Evolutionary conservation across 1,284 basidiomycete species (phyloP).

Genomic region (Malassezia equina): DNA sequence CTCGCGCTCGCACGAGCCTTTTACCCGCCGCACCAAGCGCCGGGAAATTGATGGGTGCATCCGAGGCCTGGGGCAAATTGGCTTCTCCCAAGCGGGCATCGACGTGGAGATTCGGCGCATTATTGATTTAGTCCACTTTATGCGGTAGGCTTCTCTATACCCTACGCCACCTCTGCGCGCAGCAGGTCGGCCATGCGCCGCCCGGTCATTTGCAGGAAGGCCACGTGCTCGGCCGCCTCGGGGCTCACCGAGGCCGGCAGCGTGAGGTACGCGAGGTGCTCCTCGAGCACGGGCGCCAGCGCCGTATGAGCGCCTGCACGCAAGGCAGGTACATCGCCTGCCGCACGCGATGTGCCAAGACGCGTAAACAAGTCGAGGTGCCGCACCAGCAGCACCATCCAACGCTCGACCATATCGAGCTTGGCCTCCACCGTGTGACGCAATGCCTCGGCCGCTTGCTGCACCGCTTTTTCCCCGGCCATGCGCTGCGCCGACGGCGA

Average conservation of each 20-base stretch:
- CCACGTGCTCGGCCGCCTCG: slow-evolving; percentile 23
- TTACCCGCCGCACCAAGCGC: slow-evolving; percentile 29
- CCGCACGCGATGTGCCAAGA: neutral
- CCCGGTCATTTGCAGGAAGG: slow-evolving; percentile 36
- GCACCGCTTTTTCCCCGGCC: slow-evolving; percentile 14
- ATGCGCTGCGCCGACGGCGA: slow-evolving; percentile 9
- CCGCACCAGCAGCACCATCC: slow-evolving; percentile 72
- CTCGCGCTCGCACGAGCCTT: slow-evolving; percentile 21
- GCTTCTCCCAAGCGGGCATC: slow-evolving; percentile 37
- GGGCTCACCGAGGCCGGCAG: slow-evolving; percentile 19
- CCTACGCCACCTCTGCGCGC: neutral
- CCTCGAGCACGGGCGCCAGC: slow-evolving; percentile 28
- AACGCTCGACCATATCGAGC: slow-evolving; percentile 68
- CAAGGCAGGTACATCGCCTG: neutral
- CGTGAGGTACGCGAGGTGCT: slow-evolving; percentile 25
- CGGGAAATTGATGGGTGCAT: slow-evolving; percentile 32
- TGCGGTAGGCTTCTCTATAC: neutral
- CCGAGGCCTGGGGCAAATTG: slow-evolving; percentile 37
- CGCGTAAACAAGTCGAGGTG: slow-evolving; percentile 55
- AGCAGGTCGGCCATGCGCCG: slow-evolving; percentile 24
- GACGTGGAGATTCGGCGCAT: slow-evolving; percentile 33
- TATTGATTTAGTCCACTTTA: slow-evolving; percentile 23
- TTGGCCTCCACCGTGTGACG: slow-evolving; percentile 53
- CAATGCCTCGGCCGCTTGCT: slow-evolving; percentile 39
- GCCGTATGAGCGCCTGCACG: slow-evolving; percentile 6